Base-by-base conservation (phyloP, 129 eudicot species). In the Smallanthus sonchifolius region DNA sequence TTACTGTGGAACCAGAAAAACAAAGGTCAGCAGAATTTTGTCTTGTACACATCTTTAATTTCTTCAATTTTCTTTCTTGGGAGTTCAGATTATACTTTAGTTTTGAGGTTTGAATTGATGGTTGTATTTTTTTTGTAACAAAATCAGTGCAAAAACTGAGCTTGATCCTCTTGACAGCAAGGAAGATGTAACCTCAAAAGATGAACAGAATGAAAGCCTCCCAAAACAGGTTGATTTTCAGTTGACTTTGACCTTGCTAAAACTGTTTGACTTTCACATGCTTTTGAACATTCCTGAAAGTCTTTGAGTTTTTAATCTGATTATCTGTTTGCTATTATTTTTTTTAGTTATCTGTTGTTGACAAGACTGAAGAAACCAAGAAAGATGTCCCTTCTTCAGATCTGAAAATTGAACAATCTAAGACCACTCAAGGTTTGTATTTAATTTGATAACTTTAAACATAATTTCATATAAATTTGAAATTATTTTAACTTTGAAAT, bases 21-120 rank as follows among this genome's bases (percentile, higher is more conserved):
- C 75, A 59, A 74, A 83, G 76, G 96, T 89, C 61, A 73, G 80
- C 64, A 67, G 48, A 67, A 73, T 38, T 52, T 42, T 64, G 11
- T 14, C 15, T 24, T 24, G 30, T 43, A 55, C 24, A 16, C 24
- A 51, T 51, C 57, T 56, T 56, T 56, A 60, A 5, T 10, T 32
- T 61, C 67, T 35, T 35, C 5, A 2, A 0, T 9, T 63, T 39
- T 59, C 28, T 3, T 32, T 32, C 10, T 38, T 30, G 39, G 39
- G 65, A 16, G 51, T 38, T 28, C n/a, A 24, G 0, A 34, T 48
- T 59, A 2, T 30, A 28, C 16, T 60, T 47, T 38, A 40, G 35
- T n/a, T n/a, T 1, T 44, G 6, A 52, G 8, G 6, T 28, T 14
- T 24, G 49, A 0, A 37, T 38, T 51, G 11, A 52, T 11, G 6